phyloP scores from a whole-genome alignment of 164 flowering plant genomes.

The Nymphaea thermarum region DNA sequence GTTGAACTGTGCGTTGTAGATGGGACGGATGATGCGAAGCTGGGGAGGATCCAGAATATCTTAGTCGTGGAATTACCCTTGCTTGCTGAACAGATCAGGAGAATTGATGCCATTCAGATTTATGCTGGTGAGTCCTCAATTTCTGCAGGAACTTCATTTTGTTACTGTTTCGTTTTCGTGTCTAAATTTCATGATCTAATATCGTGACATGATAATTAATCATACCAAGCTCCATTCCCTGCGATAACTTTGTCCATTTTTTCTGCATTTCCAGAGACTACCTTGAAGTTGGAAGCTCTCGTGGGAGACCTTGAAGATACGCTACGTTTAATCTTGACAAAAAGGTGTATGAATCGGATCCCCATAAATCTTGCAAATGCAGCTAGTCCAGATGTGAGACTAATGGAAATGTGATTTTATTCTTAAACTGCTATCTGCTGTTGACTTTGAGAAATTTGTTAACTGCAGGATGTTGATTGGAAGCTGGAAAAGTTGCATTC shows the following conservation, averaged over 20 bases:
- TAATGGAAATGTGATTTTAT: slow-evolving; percentile 2
- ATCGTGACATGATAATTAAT: not conserved
- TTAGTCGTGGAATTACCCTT: slow-evolving; percentile 13
- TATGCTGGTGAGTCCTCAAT: slow-evolving; percentile 13
- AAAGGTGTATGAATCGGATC: slow-evolving; percentile 15
- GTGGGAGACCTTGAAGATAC: slow-evolving; percentile 79
- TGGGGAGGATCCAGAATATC: slow-evolving; percentile 4
- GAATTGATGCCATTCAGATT: slow-evolving; percentile 12
- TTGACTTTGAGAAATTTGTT: not conserved
- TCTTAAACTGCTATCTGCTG: no score
- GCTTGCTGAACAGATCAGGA: slow-evolving; percentile 15
- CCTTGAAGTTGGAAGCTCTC: slow-evolving; percentile 45
- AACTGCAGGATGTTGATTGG: slow-evolving; percentile 29
- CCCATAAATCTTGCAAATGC: slow-evolving; percentile 13
- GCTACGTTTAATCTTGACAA: slow-evolving; percentile 22
- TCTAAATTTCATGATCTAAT: not conserved
- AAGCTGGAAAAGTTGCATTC: slow-evolving; percentile 29
- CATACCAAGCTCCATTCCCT: not conserved
- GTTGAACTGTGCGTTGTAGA: not conserved
- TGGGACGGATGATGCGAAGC: not conserved
- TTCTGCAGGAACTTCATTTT: not conserved
- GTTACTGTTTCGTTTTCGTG: not conserved
- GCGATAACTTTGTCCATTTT: not conserved
- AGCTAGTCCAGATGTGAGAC: slow-evolving; percentile 16
- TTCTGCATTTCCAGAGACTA: slow-evolving; percentile 29